Base-by-base conservation (phyloP, 371 early-diverging fungal genomes). In the Rhizomucor pusillus region DNA sequence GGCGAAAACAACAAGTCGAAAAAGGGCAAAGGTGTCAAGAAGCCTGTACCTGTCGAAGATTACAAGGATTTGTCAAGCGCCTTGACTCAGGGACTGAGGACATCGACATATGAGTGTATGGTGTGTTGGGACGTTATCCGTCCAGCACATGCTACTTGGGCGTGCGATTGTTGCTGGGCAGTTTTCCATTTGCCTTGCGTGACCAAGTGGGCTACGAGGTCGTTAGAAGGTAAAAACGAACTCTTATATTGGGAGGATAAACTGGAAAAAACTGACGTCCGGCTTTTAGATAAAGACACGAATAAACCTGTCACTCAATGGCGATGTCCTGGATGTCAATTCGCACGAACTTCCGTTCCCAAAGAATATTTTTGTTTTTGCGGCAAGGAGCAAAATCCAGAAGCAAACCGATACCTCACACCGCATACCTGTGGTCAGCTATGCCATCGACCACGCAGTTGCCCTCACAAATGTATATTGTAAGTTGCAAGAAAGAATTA, bases 241-340 rank as follows among this genome's bases (percentile, higher is more conserved):
- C 29, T 5, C n/a, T n/a, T n/a, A n/a, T n/a, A 29, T 29, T 29
- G 29, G 29, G 29, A 29, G 29, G n/a, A n/a, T n/a, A 11, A 22
- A 43, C 6, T 37, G 20, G 45, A 1, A 12, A 24, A 24, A 25
- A 35, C 23, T 47, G 47, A 1, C 16, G 24, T 10, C 14, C 3
- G 39, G 1, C 20, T 24, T 40, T 56, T 45, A 70, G 71, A 69
- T 53, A 60, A 54, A 1, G 63, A 60, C 2, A 61, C 66, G 16
- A 66, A 69, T 47, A 66, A 62, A 24, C 70, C 65, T 49, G 53
- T 71, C 4, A 65, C 69, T 3, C 57, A 55, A 22, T 95, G 95
- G 95, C 78, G 95, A 45, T 97, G 97, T 63, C 97, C 97, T 9
- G 95, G 96, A 5, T 97, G 97, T 68, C 95, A 94, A 63, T 76